Evolutionary conservation across 495 filamentous ascomycete genomes (phyloP), one percentile per base, ranked within the genome.

Genomic region (Talaromyces liani): DNA sequence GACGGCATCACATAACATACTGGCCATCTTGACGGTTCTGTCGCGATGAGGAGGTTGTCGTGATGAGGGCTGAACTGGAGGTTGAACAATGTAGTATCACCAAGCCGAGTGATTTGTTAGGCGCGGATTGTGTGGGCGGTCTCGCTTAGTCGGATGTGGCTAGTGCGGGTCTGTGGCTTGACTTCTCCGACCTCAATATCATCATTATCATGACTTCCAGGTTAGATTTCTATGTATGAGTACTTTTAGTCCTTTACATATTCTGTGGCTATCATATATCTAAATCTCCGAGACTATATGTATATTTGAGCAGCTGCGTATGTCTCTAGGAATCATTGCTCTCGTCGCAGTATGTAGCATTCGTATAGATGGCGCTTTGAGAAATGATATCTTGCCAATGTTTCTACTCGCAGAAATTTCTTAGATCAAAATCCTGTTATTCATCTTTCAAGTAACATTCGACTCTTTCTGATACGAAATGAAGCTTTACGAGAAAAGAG

Each of bases 1-100:
- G 25, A 31, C 25, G 49, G 22, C 36, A 16, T 18, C n/a, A 31
- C 0, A 24, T 25, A 62, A 80, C 78, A 67, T 79, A 80, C 78
- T 80, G 73, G 78, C 78, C 78, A 80, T 80, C 77, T 80, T 80
- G 76, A 72, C 76, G 77, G 73, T 70, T 74, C 68, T 75, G 76
- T 79, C 77, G 74, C 69, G 70, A 72, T 70, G 70, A 66, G 67
- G 61, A 62, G 68, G 67, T 71, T 73, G 73, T 70, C 71, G 69
- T 62, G 60, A 22, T 62, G 60, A 51, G 27, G 41, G 47, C 60
- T 62, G 60, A 62, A 62, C 47, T 54, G 47, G 58, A 29, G 41
- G 18, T n/a, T 25, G 60, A 53, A 62, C 27, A 25, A 31, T 36
- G 56, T 24, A 58, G 56, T 36, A 20, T 51, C 20, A 10, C 18